phyloP scores from a whole-genome alignment of 202 grass and related monocot genomes.

The Zoysia matrella region DNA sequence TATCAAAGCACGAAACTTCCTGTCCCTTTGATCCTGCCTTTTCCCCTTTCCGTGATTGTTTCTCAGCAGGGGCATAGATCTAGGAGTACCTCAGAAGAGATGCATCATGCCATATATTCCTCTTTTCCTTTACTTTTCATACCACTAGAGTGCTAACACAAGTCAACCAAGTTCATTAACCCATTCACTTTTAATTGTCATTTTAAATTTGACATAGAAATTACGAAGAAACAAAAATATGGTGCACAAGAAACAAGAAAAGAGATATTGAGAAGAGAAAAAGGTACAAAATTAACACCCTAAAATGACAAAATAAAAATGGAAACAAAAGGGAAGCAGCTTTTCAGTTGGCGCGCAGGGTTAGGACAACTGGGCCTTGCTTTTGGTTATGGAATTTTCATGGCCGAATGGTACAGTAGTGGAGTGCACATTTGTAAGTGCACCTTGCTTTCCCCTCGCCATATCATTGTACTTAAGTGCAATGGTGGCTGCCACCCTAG shows the following conservation, averaged over 20 bases:
- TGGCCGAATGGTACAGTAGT: conserved; percentile 7
- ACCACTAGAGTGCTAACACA: background rate
- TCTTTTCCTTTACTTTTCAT: background rate
- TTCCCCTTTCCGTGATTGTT: conserved; percentile 40
- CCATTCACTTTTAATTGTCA: too few species aligned
- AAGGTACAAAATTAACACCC: too few species aligned
- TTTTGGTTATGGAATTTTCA: conserved; percentile 34
- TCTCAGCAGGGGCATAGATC: conserved; percentile 35
- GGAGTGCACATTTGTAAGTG: conserved; percentile 17
- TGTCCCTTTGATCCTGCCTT: conserved; percentile 29
- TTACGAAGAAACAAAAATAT: too few species aligned
- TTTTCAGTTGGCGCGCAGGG: background rate
- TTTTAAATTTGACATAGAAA: too few species aligned
- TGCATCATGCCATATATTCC: conserved; percentile 2
- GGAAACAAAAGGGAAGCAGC: background rate
- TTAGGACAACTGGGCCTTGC: background rate
- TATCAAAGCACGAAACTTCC: conserved; percentile 50
- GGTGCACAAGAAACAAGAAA: too few species aligned
- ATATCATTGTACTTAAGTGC: conserved; percentile 37
- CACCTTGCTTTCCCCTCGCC: conserved; percentile 31
- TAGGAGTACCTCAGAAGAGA: background rate
- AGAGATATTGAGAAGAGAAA: too few species aligned
- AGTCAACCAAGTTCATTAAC: background rate
- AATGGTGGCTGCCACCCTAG: conserved; percentile 7
- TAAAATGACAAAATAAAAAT: too few species aligned